Percentiles rank a stretch among this genome's conserved stretches.
phyloP scores from a whole-genome alignment of 140 eudicot species.

The Oenanthe javanica region DNA sequence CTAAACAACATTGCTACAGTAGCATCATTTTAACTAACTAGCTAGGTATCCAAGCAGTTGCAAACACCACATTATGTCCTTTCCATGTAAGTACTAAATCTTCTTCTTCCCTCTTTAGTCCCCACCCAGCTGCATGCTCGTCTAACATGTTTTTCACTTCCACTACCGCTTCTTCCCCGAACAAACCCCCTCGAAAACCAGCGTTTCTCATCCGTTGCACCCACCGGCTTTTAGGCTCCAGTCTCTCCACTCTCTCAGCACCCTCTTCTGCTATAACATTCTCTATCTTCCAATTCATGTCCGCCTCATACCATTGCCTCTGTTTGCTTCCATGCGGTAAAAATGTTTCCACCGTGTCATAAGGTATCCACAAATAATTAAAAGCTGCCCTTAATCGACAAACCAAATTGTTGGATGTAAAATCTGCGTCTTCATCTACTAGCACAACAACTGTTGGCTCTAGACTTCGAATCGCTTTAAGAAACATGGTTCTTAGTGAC shows the following conservation, averaged over 20 bases:
- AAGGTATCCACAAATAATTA: conserved; percentile 84
- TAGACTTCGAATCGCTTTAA: conserved; percentile 54
- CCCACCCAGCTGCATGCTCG: conserved; percentile 99
- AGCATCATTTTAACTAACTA: not conserved
- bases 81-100: conserved; percentile 97
- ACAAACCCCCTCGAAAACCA: conserved; percentile 44
- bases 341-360: conserved; percentile 83
- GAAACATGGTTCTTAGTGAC: conserved; percentile 54
- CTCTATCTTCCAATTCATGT: conserved; percentile 83
- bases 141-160: conserved; percentile 93
- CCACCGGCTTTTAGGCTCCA: conserved; percentile 71
- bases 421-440: conserved; percentile 90
- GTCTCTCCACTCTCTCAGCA: conserved; percentile 61
- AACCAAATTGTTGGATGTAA: conserved; percentile 57
- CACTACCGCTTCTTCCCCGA: conserved; percentile 65
- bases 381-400: conserved; percentile 72
- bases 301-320: conserved; percentile 88
- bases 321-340: conserved; percentile 70
- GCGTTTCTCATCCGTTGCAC: conserved; percentile 70
- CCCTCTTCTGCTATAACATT: conserved; percentile 86
- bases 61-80: conserved; percentile 97
- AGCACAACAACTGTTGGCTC: conserved; percentile 62
- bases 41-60: conserved; percentile 72
- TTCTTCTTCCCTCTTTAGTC: conserved; percentile 90
- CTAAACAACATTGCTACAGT: not conserved